Conservation (phyloP, 2,329 filamentous ascomycete species). For the Exophiala phaeomuriformis region DNA sequence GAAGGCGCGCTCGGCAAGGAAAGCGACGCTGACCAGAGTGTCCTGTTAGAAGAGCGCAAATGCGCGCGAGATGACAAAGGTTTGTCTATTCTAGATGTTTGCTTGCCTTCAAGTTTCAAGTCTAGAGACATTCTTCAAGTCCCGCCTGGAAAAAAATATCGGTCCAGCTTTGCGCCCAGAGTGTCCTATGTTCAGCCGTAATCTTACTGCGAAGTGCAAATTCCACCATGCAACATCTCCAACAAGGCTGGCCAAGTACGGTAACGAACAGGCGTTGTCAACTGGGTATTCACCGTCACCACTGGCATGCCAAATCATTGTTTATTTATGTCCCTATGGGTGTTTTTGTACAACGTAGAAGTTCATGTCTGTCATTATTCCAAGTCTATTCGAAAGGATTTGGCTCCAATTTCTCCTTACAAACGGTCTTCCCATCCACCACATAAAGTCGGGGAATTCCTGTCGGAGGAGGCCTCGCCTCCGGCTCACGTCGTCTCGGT, state of each 20-base stretch:
- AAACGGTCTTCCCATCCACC: constrained; percentile 16
- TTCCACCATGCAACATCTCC: not conserved
- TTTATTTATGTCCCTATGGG: not conserved
- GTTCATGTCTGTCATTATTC: not conserved
- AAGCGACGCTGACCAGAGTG: not conserved
- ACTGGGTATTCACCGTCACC: too few species aligned
- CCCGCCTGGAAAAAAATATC: not conserved
- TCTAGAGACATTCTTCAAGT: not conserved
- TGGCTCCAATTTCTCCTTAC: constrained; percentile 19
- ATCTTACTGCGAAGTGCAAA: not conserved
- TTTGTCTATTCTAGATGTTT: not conserved
- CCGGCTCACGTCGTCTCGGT: constrained; percentile 5
- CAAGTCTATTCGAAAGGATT: constrained; percentile 13
- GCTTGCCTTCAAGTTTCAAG: not conserved
- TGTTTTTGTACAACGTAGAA: not conserved
- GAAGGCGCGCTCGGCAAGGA: not conserved
- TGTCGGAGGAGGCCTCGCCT: constrained; percentile 1
- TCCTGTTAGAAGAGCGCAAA: not conserved
- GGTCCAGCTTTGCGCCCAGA: not conserved
- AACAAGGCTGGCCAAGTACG: not conserved
- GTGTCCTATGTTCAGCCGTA: not conserved
- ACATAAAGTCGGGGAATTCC: constrained; percentile 19
- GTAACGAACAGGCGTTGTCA: too few species aligned
- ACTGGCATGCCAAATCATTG: too few species aligned
- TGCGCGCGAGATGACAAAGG: not conserved